phyloP scores from a whole-genome alignment of 441 rosid species.

The Daphne laureola region DNA sequence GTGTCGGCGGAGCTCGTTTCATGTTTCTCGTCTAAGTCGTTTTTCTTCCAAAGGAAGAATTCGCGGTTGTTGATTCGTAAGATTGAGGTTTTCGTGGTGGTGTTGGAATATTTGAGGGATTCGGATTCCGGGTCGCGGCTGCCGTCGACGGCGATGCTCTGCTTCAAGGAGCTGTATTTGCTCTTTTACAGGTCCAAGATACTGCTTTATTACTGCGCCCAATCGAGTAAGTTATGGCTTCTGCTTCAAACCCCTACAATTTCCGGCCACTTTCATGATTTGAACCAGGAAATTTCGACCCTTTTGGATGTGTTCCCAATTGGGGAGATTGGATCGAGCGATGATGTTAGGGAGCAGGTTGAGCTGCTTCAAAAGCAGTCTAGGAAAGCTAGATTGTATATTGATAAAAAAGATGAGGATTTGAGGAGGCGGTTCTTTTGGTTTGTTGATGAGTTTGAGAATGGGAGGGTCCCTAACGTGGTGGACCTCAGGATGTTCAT shows the following conservation, averaged over 20 bases:
- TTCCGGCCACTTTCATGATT: slow-evolving; percentile 86
- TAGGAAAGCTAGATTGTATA: slow-evolving; percentile 37
- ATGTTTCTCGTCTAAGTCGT: slow-evolving; percentile 25
- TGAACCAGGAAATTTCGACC: slow-evolving; percentile 81
- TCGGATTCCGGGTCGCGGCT: slow-evolving; percentile 26
- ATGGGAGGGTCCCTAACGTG: slow-evolving; percentile 43
- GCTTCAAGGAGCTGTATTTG: slow-evolving; percentile 79
- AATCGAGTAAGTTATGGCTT: slow-evolving; percentile 83
- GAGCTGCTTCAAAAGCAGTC: slow-evolving; percentile 59
- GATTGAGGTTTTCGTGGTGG: slow-evolving; percentile 50
- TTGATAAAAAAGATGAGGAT: slow-evolving; percentile 68
- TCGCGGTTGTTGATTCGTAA: slow-evolving; percentile 65
- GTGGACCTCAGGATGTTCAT: slow-evolving; percentile 42
- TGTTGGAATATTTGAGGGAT: slow-evolving; percentile 57
- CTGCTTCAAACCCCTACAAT: slow-evolving; percentile 74
- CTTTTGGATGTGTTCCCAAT: slow-evolving; percentile 82
- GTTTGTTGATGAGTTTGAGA: slow-evolving; percentile 62
- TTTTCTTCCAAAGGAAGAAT: slow-evolving; percentile 61
- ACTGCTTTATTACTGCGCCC: slow-evolving; percentile 63
- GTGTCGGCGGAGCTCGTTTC: slow-evolving; percentile 54
- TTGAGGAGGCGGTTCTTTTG: slow-evolving; percentile 42
- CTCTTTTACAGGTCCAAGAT: slow-evolving; percentile 73
- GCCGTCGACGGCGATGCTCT: slow-evolving; percentile 43
- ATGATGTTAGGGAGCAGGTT: slow-evolving; percentile 73
- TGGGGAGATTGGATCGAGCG: slow-evolving; percentile 40